Evolutionary conservation across 1,139 yeast species (phyloP).

Genomic region (Candida sanyaensis): DNA sequence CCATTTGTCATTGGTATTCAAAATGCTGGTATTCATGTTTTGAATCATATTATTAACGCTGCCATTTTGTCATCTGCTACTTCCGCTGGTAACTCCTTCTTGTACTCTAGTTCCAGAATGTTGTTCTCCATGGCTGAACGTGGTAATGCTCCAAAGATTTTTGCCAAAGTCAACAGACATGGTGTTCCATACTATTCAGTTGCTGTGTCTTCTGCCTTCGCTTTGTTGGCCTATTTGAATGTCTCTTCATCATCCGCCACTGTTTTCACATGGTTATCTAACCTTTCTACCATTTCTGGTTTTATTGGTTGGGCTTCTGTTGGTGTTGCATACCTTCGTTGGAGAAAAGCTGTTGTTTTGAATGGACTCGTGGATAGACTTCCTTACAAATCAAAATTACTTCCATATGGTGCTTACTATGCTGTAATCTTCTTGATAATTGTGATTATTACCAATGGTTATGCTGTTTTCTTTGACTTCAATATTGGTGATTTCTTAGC

Average conservation of each 20-base stretch:
- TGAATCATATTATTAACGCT: constrained; percentile 70
- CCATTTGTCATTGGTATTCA: constrained; percentile 53
- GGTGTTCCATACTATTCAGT: constrained; percentile 67
- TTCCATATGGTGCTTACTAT: constrained; percentile 53
- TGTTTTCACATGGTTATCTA: constrained; percentile 68
- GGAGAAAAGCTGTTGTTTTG: constrained; percentile 52
- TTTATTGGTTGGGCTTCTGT: constrained; percentile 66
- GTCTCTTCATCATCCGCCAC: constrained; percentile 53
- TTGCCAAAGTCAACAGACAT: constrained; percentile 56
- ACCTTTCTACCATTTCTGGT: constrained; percentile 72
- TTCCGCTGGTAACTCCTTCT: constrained; percentile 66
- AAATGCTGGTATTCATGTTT: constrained; percentile 60
- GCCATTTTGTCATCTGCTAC: constrained; percentile 68
- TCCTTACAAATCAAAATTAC: constrained; percentile 48
- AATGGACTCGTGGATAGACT: constrained; percentile 47
- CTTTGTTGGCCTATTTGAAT: constrained; percentile 63
- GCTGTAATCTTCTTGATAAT: constrained; percentile 47
- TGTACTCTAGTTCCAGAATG: constrained; percentile 71
- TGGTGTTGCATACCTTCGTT: constrained; percentile 48
- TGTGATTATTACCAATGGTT: constrained; percentile 59
- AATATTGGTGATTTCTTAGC: constrained; percentile 59
- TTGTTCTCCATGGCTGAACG: constrained; percentile 62
- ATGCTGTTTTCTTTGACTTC: constrained; percentile 54
- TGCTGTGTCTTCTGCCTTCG: constrained; percentile 24
- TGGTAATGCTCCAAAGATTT: constrained; percentile 62